Base-by-base conservation (phyloP, 1,139 yeast genomes). In the Candida tunisiensis region DNA sequence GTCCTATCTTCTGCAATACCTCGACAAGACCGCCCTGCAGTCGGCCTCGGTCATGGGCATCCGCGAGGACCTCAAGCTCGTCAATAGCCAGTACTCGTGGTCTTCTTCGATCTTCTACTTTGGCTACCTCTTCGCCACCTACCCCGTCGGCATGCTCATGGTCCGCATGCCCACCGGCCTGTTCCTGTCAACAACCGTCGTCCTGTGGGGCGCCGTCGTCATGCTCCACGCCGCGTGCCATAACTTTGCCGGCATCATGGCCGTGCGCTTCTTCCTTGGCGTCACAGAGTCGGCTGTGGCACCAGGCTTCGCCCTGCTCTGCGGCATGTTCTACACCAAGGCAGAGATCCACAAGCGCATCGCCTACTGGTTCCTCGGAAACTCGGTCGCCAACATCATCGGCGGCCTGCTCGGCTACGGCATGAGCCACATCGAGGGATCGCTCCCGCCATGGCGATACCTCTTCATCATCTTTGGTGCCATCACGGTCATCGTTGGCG, bases 291-390 rank as follows among this genome's bases (percentile, higher is more conserved):
- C 66, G 26, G 56, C 67, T 3, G 53, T 66, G 31, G 64, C 72
- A 12, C 79, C 77, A 2, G 72, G 73, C 0, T 64, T 68, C 38
- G 64, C 71, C 17, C 59, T 73, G 15, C 53, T 73, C 19, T 62
- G 70, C 6, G 56, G 68, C 9, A 67, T 64, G 51, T 69, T 67
- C 55, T 69, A 64, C 42, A 57, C 54, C 15, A 57, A 60, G 32
- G 55, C 59, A 9, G 75, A 69, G 38, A 71, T 65, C 33, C 59
- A 65, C 30, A 13, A 14, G 8, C 34, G 34, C 15, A 8, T 31
- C 17, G 38, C 33, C 20, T 9, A 28, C 4, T 44, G 45, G 45
- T 32, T 33, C 18, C 36, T 38, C 6, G 27, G 28, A 22, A 36
- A 40, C 19, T 46, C 47, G 2, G 18, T 41, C 20, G 40, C 40